Evolutionary conservation across 352 stramenopile species (phyloP).

Genomic region (Blastocystis sp.): DNA sequence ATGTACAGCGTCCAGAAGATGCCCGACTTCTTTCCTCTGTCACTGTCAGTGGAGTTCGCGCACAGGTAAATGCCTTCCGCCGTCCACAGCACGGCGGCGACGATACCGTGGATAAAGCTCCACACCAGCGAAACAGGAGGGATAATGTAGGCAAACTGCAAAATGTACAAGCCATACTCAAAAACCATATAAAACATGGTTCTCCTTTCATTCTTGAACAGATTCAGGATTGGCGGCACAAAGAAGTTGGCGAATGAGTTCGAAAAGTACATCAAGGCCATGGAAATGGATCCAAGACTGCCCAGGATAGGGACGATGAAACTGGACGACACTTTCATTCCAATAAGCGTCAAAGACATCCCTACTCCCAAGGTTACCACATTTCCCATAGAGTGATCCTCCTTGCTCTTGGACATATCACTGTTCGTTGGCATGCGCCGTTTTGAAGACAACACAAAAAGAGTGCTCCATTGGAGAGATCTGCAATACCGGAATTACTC

Average conservation of each 20-base stretch:
- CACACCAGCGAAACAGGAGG: slow-evolving; percentile 57
- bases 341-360: slow-evolving; percentile 58
- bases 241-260: slow-evolving; percentile 71
- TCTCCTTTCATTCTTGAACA: slow-evolving; percentile 51
- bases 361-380: slow-evolving; percentile 69
- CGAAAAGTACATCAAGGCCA: slow-evolving; percentile 62
- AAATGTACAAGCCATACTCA: slow-evolving; percentile 68
- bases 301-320: slow-evolving; percentile 70
- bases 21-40: slow-evolving; percentile 69
- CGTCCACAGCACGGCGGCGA: slow-evolving; percentile 63
- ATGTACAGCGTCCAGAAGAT: slow-evolving; percentile 74
- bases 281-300: slow-evolving; percentile 60
- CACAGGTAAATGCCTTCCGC: slow-evolving; percentile 59
- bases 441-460: slow-evolving; percentile 2
- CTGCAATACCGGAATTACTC: background rate
- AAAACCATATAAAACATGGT: slow-evolving; percentile 65
- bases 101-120: slow-evolving; percentile 73
- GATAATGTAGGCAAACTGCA: slow-evolving; percentile 72
- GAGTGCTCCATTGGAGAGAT: background rate
- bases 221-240: slow-evolving; percentile 58
- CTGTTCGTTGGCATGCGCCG: background rate
- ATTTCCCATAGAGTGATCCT: slow-evolving; percentile 50
- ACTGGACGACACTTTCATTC: slow-evolving; percentile 67
- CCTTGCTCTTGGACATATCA: background rate
- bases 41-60: slow-evolving; percentile 58